Base-by-base conservation (phyloP, 306 rosid species). In the Vachellia pachyceras region DNA sequence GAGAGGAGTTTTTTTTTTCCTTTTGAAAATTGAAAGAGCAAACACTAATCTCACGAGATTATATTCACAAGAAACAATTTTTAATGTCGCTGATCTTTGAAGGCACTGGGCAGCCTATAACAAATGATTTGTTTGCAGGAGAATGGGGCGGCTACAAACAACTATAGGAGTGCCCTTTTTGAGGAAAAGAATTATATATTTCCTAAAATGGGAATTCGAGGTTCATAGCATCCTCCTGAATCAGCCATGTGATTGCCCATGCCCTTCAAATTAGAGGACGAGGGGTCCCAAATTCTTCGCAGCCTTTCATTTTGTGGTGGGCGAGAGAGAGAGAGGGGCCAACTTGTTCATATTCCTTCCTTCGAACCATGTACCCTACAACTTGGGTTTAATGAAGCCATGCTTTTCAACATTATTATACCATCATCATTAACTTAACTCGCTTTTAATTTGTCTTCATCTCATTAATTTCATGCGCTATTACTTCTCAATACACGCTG, bases 161-260 rank as follows among this genome's bases (percentile, higher is more conserved):
- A 29, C 33, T 29, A 29, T 29, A 57, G 35, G 1, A 9, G 9
- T 50, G 58, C 10, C 6, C n/a, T 33, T 82, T 49, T 57, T 3
- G 5, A 14, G 54, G 39, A 77, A 72, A 82, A 69, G 33, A 57
- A 68, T 35, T 23, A 10, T 44, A 72, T 82, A 66, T 83, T 82
- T 77, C 87, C 89, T 10, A 74, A 81, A 73, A 69, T 70, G 87
- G 91, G 84, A 77, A 73, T 33, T 84, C 77, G 81, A 84, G 83
- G 87, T 79, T 33, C 33, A 29, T 4, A 35, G 65, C 33, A 20
- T 58, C 33, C 65, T 58, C 36, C 35, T 1, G 36, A 22, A 22
- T 58, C 14, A 10, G 36, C 65, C 65, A 22, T 47, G 14, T 47
- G 13, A 49, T 49, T 22, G 36, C 65, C 65, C 65, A 22, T 58